Base-by-base conservation (phyloP, 306 rosid genomes). In the Citrullus amarus region DNA sequence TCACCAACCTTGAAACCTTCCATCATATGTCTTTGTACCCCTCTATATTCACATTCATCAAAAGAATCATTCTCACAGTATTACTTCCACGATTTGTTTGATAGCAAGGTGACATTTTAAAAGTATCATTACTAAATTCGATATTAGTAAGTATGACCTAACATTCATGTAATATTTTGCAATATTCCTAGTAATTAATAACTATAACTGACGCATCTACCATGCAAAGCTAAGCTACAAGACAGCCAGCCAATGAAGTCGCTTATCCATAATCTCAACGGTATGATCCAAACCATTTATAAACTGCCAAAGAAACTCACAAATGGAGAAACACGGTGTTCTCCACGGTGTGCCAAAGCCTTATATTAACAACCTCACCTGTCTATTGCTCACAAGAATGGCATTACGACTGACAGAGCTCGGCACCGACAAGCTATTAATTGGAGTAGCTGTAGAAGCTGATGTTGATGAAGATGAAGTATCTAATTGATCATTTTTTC, bases 321-420 rank as follows among this genome's bases (percentile, higher is more conserved):
- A 22, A 18, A 70, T 25, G 57, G 8, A 46, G 0, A 70, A 70
- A 70, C 39, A 46, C 22, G 50, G 20, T 7, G 76, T 22, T 39
- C 22, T 20, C 46, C 39, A 46, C 22, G 50, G 20, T 7, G 76
- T 22, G 58, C 22, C 39, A 53, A 53, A 48, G 15, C 14, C 22
- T 1, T 28, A 50, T 13, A 48, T 15, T 72, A 72, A 48, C 59
- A 46, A 53, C 14, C n/a, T 66, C 8, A 94, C 97, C 96, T 95
- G 98, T 86, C 98, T 89, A 75, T 95, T 87, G 89, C 97, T 95
- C 50, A 95, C 97, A 71, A 92, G 91, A 79, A 95, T 95, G 13
- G 97, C 86, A 86, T 92, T 95, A 51, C 93, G 99, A 83, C 34
- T 89, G 81, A 84, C 91, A 46, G 55, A 54, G 39, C 66, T 86